Evolutionary conservation across 2,329 filamentous ascomycete genomes (phyloP), one percentile per base, ranked within the genome.

Genomic region (Herpotrichia juniperi): DNA sequence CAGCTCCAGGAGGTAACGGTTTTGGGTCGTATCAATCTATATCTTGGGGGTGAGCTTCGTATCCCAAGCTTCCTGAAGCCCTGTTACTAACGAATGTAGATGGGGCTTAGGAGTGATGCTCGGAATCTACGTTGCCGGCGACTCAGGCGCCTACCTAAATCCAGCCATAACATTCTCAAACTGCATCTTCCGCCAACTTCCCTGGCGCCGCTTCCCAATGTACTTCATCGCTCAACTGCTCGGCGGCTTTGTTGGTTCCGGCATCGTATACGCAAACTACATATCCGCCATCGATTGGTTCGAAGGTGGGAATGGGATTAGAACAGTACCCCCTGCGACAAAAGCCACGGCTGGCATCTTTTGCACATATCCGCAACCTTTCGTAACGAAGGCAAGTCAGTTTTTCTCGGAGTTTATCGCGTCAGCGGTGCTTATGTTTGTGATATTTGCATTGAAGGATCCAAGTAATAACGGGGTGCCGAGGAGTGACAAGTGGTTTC

Each of bases 401-500:
- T 88, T 90, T 74, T 89, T 90, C 64, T 87, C 84, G 17, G 88
- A 91, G 62, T 87, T 90, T 58, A 78, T 91, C 44, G 85, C 87
- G 14, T 87, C 82, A 51, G 75, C 85, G 0, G 79, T 91, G 26
- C 74, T 91, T 21, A 87, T 89, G 82, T 88, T 90, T 63, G 78
- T 86, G 54, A 88, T 91, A 42, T 90, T 88, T 64, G 87, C 87
- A 0, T 73, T 91, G 44, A 85, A 87, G 50, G 85, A 87, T 56
- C 76, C 76, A 42, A 71, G 69, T 11, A 75, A 78, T 42, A 74
- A 73, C 4, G 76, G 74, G 14, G 63, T 66, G 32, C 58, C 59
- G 19, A 69, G 62, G 63, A 63, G 61, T 22, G 68, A 70, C 30
- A 73, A 73, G 51, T 73, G 68, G 67, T 74, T 74, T 37, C 72